A percentile compares a stretch with the other conserved stretches of the same genome.
These are phyloP conservation scores for Microglena sp. DNA, from an alignment of 139 green algal species.

Conservation along the genomic window DNA sequence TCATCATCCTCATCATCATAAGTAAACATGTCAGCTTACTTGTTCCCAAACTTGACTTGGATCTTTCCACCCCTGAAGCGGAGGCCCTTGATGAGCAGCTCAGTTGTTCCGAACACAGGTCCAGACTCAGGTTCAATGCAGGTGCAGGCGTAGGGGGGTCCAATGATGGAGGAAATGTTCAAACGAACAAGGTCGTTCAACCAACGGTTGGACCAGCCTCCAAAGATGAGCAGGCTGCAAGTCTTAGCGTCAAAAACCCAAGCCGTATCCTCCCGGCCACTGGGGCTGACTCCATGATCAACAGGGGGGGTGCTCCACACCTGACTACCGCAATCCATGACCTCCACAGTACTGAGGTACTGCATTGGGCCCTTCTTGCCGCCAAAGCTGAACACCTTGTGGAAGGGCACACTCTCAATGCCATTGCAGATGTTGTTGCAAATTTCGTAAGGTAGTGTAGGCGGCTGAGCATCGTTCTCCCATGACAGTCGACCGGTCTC, in stretches of 20 bases:
- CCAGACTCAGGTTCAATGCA: constrained; percentile 54
- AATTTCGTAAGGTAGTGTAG: constrained; percentile 41
- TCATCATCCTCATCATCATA: no score
- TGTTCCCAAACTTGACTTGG: constrained; percentile 45
- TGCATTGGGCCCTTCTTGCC: constrained; percentile 72
- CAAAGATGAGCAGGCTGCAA: constrained; percentile 71
- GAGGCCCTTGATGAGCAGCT: constrained; percentile 67
- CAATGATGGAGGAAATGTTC: constrained; percentile 77
- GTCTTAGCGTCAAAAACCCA: constrained; percentile 72
- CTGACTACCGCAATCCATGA: constrained; percentile 67
- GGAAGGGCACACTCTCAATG: constrained; percentile 76
- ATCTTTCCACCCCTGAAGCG: constrained; percentile 69
- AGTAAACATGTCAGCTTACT: no score
- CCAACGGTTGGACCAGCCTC: constrained; percentile 78
- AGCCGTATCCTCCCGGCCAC: constrained; percentile 60
- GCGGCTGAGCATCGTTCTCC: constrained; percentile 39
- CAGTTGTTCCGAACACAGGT: constrained; percentile 71
- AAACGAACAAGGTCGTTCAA: constrained; percentile 71
- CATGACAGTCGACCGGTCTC: constrained; percentile 54
- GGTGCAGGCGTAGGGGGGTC: constrained; percentile 79
- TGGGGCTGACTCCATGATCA: constrained; percentile 24
- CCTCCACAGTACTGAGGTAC: constrained; percentile 62
- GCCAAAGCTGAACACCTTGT: constrained; percentile 78
- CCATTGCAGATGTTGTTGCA: constrained; percentile 65
- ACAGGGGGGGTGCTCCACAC: constrained; percentile 55